Conservation (phyloP, 2,329 filamentous ascomycete species). For the Neonectria faginata region DNA sequence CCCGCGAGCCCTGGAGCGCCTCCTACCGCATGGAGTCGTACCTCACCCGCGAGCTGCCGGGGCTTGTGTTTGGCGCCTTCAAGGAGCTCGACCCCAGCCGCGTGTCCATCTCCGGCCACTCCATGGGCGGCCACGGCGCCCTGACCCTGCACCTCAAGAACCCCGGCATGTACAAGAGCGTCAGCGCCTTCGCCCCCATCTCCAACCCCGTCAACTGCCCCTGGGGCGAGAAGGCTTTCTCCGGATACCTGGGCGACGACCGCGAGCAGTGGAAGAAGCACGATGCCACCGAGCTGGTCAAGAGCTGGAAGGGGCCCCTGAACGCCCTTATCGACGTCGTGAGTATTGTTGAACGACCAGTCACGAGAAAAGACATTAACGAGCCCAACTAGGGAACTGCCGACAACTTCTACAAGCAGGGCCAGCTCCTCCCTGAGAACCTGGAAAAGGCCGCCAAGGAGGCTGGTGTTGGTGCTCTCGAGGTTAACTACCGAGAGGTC, state of each 20-base stretch:
- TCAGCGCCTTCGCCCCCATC: conserved; percentile 92
- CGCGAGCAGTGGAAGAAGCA: conserved; percentile 85
- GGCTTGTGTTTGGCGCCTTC: conserved; percentile 78
- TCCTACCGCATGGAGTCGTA: conserved; percentile 97
- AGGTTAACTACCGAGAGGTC: conserved; percentile 83
- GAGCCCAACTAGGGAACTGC: conserved; percentile 76
- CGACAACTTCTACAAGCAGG: conserved; percentile 96
- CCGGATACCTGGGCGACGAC: conserved; percentile 86
- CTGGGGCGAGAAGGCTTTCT: conserved; percentile 97
- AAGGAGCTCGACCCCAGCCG: conserved; percentile 74
- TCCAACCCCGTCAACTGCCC: conserved; percentile 85
- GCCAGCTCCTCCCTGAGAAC: conserved; percentile 94
- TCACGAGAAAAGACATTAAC: not conserved
- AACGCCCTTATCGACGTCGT: conserved; percentile 90
- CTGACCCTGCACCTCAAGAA: conserved; percentile 93
- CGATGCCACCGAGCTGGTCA: conserved; percentile 91
- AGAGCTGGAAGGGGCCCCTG: conserved; percentile 76
- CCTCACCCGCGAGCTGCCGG: conserved; percentile 87
- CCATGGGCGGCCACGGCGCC: conserved; percentile 97
- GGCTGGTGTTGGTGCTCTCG: conserved; percentile 77
- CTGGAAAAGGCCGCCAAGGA: conserved; percentile 83
- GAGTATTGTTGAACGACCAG: conserved; percentile 50
- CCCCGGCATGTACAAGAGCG: conserved; percentile 88
- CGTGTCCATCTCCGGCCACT: conserved; percentile 91
- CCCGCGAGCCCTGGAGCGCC: conserved; percentile 75